Conservation (phyloP, 768 basidiomycete species). For the Amanita rimosa region DNA sequence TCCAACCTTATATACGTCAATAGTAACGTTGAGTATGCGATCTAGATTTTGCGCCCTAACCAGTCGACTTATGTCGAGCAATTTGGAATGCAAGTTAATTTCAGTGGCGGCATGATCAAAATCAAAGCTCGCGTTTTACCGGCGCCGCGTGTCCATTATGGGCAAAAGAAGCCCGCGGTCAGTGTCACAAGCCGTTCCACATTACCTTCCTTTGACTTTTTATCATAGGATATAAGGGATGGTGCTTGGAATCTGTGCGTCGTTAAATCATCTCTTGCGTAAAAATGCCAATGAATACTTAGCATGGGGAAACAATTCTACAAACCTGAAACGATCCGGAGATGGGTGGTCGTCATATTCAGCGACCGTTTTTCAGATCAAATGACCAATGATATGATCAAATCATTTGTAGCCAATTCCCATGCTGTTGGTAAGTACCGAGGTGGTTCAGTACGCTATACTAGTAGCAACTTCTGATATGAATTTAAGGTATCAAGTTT, state of each 20-base stretch:
- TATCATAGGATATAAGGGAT: constrained; percentile 39
- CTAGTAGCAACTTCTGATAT: constrained; percentile 11
- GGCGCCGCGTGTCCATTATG: constrained; percentile 57
- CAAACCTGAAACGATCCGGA: constrained; percentile 35
- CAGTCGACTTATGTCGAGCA: constrained; percentile 60
- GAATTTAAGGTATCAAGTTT: constrained; percentile 46
- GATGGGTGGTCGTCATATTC: constrained; percentile 58
- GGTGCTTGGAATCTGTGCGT: constrained; percentile 75
- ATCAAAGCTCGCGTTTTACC: constrained; percentile 46
- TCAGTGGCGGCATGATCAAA: constrained; percentile 31
- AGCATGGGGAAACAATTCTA: constrained; percentile 65
- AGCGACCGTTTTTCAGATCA: constrained; percentile 43
- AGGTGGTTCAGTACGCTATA: background rate
- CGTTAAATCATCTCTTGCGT: background rate
- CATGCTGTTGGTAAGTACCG: constrained; percentile 43
- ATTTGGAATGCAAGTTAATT: constrained; percentile 55
- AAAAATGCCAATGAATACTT: background rate
- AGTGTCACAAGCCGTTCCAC: no score
- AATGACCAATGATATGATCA: constrained; percentile 36
- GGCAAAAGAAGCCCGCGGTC: constrained; percentile 23
- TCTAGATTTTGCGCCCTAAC: constrained; percentile 46
- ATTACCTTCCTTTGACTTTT: constrained; percentile 3
- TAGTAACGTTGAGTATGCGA: background rate
- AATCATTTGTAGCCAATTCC: constrained; percentile 36
- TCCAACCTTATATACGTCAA: background rate